Conservation (phyloP, 768 basidiomycete genomes). For the Leccinum fibrillosum region DNA sequence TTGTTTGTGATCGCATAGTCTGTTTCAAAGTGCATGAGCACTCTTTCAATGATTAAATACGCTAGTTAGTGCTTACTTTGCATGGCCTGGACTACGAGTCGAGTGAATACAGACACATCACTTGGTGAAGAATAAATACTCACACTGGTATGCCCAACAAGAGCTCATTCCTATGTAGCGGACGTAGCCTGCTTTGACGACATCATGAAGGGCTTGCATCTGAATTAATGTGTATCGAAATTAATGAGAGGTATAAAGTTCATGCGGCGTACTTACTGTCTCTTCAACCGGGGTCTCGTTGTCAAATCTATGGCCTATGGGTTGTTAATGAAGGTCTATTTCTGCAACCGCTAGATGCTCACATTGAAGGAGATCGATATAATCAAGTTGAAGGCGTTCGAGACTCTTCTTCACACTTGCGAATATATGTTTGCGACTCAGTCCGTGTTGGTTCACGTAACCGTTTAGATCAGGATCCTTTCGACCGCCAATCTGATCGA, state of each 20-base stretch:
- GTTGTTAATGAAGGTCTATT: neutral
- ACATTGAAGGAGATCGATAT: constrained; percentile 59
- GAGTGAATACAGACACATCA: constrained; percentile 1
- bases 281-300: constrained; percentile 48
- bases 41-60: neutral
- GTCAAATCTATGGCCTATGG: constrained; percentile 46
- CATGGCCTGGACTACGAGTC: constrained; percentile 36
- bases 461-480: constrained; percentile 36
- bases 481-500: constrained; percentile 8
- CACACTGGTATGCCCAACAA: constrained; percentile 41
- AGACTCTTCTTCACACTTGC: constrained; percentile 46
- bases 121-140: constrained; percentile 2
- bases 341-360: neutral
- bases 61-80: constrained; percentile 28
- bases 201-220: constrained; percentile 51
- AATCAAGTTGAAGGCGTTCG: constrained; percentile 44
- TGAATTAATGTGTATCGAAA: neutral
- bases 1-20: constrained; percentile 41
- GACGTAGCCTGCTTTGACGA: constrained; percentile 47
- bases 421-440: constrained; percentile 58
- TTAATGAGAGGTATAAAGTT: neutral
- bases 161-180: constrained; percentile 46
- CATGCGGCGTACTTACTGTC: constrained; percentile 24
- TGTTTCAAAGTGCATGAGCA: constrained; percentile 10
- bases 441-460: constrained; percentile 47